Conservation (phyloP, 1,139 yeast genomes). For the Debaryomyces fabryi region DNA sequence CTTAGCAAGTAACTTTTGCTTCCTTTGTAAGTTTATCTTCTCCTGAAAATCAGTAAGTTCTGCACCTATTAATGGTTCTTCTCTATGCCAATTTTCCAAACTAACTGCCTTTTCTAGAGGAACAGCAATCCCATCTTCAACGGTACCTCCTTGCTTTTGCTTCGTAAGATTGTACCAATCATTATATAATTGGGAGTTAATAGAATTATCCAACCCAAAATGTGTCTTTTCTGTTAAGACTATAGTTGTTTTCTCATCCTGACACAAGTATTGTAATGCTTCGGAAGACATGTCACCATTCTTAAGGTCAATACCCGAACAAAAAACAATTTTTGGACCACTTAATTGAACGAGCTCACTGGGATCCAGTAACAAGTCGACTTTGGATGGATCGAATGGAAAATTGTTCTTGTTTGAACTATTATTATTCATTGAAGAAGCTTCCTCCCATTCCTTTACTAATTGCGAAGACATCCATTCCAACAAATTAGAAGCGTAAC, state of each 20-base stretch:
- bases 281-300: conserved; percentile 65
- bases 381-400: conserved; percentile 73
- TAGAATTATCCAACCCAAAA: conserved; percentile 29
- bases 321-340: conserved; percentile 83
- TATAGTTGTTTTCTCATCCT: conserved; percentile 66
- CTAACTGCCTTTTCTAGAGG: conserved; percentile 47
- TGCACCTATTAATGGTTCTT: conserved; percentile 51
- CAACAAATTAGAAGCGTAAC: conserved; percentile 83
- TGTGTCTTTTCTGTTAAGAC: conserved; percentile 68
- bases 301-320: conserved; percentile 71
- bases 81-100: conserved; percentile 40
- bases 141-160: conserved; percentile 38
- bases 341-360: conserved; percentile 56
- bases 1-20: conserved; percentile 51
- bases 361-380: conserved; percentile 57
- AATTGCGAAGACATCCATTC: conserved; percentile 94
- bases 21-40: conserved; percentile 43
- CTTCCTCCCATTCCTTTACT: conserved; percentile 76
- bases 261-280: conserved; percentile 60
- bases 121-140: conserved; percentile 61
- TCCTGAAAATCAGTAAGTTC: conserved; percentile 54
- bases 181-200: conserved; percentile 45
- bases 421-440: conserved; percentile 25
- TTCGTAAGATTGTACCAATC: conserved; percentile 57
- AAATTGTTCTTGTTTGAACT: conserved; percentile 54